These are phyloP conservation scores for Phlyctochytrium arcticum DNA, from an alignment of 192 early-diverging fungal genomes.

Conservation along the genomic window DNA sequence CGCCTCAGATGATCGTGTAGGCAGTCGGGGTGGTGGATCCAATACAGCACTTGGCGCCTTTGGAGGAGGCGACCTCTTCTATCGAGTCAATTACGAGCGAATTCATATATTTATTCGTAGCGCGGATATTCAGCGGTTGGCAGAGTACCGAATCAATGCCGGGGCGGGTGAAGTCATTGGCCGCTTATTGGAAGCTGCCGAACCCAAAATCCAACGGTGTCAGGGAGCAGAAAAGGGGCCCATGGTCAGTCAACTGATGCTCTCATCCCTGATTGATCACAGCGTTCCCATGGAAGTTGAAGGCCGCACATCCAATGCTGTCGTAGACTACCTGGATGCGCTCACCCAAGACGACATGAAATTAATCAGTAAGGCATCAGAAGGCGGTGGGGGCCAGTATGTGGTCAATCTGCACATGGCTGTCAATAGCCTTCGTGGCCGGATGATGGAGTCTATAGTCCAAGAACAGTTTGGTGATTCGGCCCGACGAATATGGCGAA, in stretches of 20 bases:
- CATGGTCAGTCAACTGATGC: constrained; percentile 17
- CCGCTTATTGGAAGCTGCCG: constrained; percentile 9
- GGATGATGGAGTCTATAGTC: constrained; percentile 29
- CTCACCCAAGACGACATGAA: constrained; percentile 29
- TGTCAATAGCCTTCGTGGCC: constrained; percentile 1
- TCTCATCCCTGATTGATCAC: constrained; percentile 1
- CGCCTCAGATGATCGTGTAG: too few species aligned
- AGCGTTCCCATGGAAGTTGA: constrained; percentile 8
- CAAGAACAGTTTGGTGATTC: constrained; percentile 37
- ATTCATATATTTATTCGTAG: constrained; percentile 33
- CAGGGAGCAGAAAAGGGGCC: constrained; percentile 20
- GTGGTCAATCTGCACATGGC: constrained; percentile 16
- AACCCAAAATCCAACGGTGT: constrained; percentile 29
- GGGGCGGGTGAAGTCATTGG: constrained; percentile 31
- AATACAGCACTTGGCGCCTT: too few species aligned
- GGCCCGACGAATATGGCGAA: constrained; percentile 35
- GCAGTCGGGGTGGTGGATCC: too few species aligned
- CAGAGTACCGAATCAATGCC: constrained; percentile 26
- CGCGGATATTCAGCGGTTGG: constrained; percentile 20
- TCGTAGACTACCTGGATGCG: constrained; percentile 36
- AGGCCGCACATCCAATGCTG: constrained; percentile 1
- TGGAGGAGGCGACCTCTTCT: constrained; percentile 9
- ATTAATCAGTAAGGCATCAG: constrained; percentile 36
- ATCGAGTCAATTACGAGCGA: constrained; percentile 20
- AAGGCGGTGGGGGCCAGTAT: constrained; percentile 38